Percentiles rank a stretch among this genome's conserved stretches.
Conservation (phyloP, 1,139 yeast species). For the Williopsis jadinii region DNA sequence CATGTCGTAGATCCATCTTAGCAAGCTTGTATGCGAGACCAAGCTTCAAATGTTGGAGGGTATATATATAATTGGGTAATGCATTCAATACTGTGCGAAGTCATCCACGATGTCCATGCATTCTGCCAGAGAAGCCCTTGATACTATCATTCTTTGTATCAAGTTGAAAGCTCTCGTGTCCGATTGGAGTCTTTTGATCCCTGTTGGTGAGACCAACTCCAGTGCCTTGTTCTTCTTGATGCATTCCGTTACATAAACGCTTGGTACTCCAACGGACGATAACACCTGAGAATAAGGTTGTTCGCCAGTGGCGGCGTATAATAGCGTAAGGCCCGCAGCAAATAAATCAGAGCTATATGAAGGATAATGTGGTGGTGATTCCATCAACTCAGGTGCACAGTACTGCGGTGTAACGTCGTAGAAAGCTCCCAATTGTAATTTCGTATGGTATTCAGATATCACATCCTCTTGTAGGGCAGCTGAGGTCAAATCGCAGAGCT, state of each 20-base stretch:
- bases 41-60: too few relatives aligned
- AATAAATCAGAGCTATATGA: conserved; percentile 25
- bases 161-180: conserved; percentile 8
- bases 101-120: too few relatives aligned
- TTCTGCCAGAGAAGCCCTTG: conserved; percentile 4
- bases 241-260: conserved; percentile 15
- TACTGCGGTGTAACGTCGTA: conserved; percentile 31
- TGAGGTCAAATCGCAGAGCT: conserved; percentile 32
- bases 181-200: conserved; percentile 2
- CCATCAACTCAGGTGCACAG: conserved; percentile 30
- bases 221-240: conserved; percentile 18
- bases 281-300: conserved; percentile 24
- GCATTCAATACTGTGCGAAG: too few relatives aligned
- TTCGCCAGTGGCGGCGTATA: conserved; percentile 29
- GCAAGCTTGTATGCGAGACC: too few relatives aligned
- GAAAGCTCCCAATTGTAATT: conserved; percentile 9
- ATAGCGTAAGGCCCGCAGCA: conserved; percentile 28
- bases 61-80: too few relatives aligned
- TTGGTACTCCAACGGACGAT: conserved; percentile 2
- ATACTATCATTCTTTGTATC: conserved; percentile 11
- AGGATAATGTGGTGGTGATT: conserved; percentile 20
- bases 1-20: too few relatives aligned
- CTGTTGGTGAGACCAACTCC: conserved; percentile 7
- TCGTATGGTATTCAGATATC: conserved; percentile 6
- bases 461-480: conserved; percentile 18